Conservation (phyloP, 768 basidiomycete genomes). For the Leccinum pellstonianum region DNA sequence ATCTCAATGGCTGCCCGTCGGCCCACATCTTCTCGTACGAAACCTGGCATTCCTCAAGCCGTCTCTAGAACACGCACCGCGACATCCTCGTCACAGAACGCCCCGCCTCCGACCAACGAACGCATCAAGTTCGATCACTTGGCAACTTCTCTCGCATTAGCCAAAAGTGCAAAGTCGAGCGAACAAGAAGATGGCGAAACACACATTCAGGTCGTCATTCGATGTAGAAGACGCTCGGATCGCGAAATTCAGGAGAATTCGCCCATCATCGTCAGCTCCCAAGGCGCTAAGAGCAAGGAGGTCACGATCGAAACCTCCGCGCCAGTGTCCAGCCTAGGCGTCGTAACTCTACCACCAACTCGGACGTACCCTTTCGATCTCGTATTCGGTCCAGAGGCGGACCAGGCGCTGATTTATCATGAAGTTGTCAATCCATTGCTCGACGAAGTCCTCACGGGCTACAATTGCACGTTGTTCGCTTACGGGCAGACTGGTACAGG, state of each 20-base stretch:
- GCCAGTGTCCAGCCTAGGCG: slow-evolving; percentile 67
- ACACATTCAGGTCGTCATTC: slow-evolving; percentile 92
- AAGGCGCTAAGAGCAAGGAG: slow-evolving; percentile 71
- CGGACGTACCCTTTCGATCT: slow-evolving; percentile 92
- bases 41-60: slow-evolving; percentile 29
- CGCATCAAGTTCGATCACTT: slow-evolving; percentile 16
- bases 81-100: slow-evolving; percentile 35
- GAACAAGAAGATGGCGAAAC: slow-evolving; percentile 54
- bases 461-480: slow-evolving; percentile 96
- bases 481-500: slow-evolving; percentile 99
- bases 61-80: slow-evolving; percentile 48
- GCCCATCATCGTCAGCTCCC: slow-evolving; percentile 80
- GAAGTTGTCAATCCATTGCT: slow-evolving; percentile 93
- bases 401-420: slow-evolving; percentile 90
- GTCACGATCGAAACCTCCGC: slow-evolving; percentile 79
- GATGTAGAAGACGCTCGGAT: slow-evolving; percentile 83
- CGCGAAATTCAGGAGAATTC: slow-evolving; percentile 84
- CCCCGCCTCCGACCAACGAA: slow-evolving; percentile 24
- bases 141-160: slow-evolving; percentile 25
- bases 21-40: slow-evolving; percentile 48
- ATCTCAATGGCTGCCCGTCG: slow-evolving; percentile 63
- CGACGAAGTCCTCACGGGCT: slow-evolving; percentile 90
- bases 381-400: slow-evolving; percentile 96
- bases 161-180: slow-evolving; percentile 28
- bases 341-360: slow-evolving; percentile 70